Evolutionary conservation across 345 rosid species (phyloP).

Genomic region (Capsella bursapastoris): DNA sequence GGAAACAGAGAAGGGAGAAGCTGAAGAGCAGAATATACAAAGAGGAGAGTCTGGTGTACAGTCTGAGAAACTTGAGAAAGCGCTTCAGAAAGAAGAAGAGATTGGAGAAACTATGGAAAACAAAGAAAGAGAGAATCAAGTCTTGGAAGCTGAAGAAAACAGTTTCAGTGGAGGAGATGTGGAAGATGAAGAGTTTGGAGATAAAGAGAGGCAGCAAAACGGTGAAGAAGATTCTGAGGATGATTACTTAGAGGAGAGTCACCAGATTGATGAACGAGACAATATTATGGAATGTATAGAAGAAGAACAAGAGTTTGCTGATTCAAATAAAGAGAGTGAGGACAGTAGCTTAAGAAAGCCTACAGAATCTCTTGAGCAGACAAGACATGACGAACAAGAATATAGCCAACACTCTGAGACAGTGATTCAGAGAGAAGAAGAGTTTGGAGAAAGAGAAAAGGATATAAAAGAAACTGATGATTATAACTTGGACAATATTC

Average conservation of each 20-base stretch:
- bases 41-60: not conserved
- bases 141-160: too few relatives aligned
- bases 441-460: conserved; percentile 1
- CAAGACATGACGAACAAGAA: too few relatives aligned
- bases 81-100: conserved; percentile 1
- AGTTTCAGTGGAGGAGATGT: too few relatives aligned
- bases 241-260: conserved; percentile 6
- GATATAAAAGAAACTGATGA: conserved; percentile 2
- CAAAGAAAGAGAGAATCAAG: not conserved
- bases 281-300: conserved; percentile 11
- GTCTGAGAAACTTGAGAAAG: not conserved
- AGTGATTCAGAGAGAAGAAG: conserved; percentile 8
- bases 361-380: too few relatives aligned
- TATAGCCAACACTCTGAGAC: not conserved
- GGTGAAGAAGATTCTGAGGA: conserved; percentile 15
- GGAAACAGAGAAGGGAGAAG: not conserved
- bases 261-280: conserved; percentile 26
- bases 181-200: conserved; percentile 10
- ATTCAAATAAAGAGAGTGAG: conserved; percentile 8
- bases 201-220: not conserved
- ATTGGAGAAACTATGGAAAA: not conserved
- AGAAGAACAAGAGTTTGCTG: conserved; percentile 17
- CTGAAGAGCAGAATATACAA: not conserved
- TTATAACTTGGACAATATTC: not conserved
- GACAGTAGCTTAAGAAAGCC: conserved; percentile 18